Evolutionary conservation across 371 early-diverging fungal genomes (phyloP).

Genomic region (Mucor ambiguus): DNA sequence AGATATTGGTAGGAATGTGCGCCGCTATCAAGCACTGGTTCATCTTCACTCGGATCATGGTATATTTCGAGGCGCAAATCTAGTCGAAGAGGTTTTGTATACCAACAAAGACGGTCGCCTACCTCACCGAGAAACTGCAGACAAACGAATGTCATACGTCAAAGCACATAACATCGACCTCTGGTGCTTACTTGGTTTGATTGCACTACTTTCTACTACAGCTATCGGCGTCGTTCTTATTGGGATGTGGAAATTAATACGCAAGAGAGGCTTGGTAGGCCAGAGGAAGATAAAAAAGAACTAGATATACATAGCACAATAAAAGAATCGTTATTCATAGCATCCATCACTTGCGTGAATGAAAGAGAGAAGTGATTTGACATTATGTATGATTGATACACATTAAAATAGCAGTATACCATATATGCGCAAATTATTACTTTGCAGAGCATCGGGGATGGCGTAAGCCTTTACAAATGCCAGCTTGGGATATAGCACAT

Average conservation of each 20-base stretch:
- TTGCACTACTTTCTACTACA: not conserved
- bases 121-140: slow-evolving; percentile 20
- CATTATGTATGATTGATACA: too few relatives aligned
- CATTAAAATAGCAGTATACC: too few relatives aligned
- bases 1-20: slow-evolving; percentile 3
- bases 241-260: not conserved
- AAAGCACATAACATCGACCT: slow-evolving; percentile 33
- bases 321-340: not conserved
- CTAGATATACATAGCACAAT: not conserved
- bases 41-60: slow-evolving; percentile 25
- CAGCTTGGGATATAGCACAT: too few relatives aligned
- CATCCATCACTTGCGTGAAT: too few relatives aligned
- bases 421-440: too few relatives aligned
- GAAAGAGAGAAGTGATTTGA: too few relatives aligned
- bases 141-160: slow-evolving; percentile 21
- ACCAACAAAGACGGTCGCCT: slow-evolving; percentile 13
- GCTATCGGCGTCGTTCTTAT: not conserved
- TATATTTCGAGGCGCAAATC: slow-evolving; percentile 22
- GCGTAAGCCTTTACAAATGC: too few relatives aligned
- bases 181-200: not conserved
- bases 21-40: slow-evolving; percentile 16
- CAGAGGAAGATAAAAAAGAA: not conserved
- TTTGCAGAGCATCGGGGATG: too few relatives aligned
- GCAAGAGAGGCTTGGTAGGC: not conserved
- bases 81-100: slow-evolving; percentile 30